Conservation (phyloP, 257 asterid genomes). For the Asclepias syriaca region DNA sequence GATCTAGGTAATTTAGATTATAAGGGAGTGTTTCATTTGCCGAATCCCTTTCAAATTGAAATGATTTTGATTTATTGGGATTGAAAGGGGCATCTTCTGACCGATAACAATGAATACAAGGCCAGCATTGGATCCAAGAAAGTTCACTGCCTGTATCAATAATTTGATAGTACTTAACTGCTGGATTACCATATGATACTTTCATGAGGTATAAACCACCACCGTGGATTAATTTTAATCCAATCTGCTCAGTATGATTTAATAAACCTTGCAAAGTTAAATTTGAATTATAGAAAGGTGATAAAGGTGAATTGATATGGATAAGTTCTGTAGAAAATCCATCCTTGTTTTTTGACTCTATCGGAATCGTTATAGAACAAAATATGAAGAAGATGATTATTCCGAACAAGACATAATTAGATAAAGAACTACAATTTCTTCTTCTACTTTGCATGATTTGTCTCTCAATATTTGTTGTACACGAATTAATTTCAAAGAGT, state of each 20-base stretch:
- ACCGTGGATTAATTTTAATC: background rate
- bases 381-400: too few species aligned
- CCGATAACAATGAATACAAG: background rate
- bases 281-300: too few species aligned
- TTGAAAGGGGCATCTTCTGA: background rate
- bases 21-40: background rate
- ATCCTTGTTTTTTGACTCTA: too few species aligned
- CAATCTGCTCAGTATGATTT: background rate
- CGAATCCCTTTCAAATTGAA: background rate
- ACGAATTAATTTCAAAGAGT: too few species aligned
- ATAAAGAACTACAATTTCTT: too few species aligned
- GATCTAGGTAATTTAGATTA: slow-evolving; percentile 18
- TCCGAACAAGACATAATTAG: too few species aligned
- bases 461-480: too few species aligned
- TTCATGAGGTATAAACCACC: background rate
- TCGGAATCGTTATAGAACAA: too few species aligned
- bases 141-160: background rate
- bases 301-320: too few species aligned
- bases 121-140: background rate
- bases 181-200: background rate
- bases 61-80: background rate
- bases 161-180: background rate
- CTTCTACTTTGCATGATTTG: too few species aligned
- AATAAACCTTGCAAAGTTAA: too few species aligned
- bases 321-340: too few species aligned